Conservation (phyloP, 805 yeast species). For the Pichia phayaonensis region DNA sequence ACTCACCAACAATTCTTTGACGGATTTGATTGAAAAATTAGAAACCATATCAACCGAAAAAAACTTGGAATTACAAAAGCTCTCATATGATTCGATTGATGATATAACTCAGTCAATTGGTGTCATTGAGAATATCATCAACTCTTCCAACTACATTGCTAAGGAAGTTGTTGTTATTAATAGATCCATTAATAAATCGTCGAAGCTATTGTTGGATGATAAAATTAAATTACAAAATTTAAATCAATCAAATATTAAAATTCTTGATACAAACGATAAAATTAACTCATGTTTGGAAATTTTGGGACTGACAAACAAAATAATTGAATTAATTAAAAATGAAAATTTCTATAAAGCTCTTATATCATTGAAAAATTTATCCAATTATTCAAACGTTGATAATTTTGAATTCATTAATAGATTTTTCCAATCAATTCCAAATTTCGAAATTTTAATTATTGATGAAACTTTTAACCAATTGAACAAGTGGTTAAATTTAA, state of each 20-base stretch:
- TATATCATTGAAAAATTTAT: slow-evolving; percentile 70
- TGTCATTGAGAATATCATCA: slow-evolving; percentile 54
- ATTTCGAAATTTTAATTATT: slow-evolving; percentile 60
- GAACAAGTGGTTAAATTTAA: slow-evolving; percentile 54
- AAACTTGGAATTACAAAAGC: slow-evolving; percentile 53
- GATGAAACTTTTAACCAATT: slow-evolving; percentile 65
- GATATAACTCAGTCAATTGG: slow-evolving; percentile 51
- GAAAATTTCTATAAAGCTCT: slow-evolving; percentile 80
- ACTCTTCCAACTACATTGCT: slow-evolving; percentile 48
- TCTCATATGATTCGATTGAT: slow-evolving; percentile 55
- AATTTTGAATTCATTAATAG: slow-evolving; percentile 68
- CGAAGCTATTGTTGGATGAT: slow-evolving; percentile 52
- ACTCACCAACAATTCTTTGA: slow-evolving; percentile 40
- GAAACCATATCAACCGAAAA: slow-evolving; percentile 50
- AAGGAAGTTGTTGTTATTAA: slow-evolving; percentile 51
- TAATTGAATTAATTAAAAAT: slow-evolving; percentile 69
- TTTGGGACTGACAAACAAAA: slow-evolving; percentile 76
- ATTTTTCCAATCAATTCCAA: slow-evolving; percentile 71
- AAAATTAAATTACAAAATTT: slow-evolving; percentile 53
- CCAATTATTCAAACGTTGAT: slow-evolving; percentile 52
- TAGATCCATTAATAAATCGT: slow-evolving; percentile 52
- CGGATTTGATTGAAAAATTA: slow-evolving; percentile 47
- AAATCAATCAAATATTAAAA: slow-evolving; percentile 57
- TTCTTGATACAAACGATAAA: slow-evolving; percentile 63
- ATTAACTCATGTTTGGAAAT: slow-evolving; percentile 72